Evolutionary conservation across 352 stramenopile genomes (phyloP).

Genomic region (Globisporangium abappressorium): DNA sequence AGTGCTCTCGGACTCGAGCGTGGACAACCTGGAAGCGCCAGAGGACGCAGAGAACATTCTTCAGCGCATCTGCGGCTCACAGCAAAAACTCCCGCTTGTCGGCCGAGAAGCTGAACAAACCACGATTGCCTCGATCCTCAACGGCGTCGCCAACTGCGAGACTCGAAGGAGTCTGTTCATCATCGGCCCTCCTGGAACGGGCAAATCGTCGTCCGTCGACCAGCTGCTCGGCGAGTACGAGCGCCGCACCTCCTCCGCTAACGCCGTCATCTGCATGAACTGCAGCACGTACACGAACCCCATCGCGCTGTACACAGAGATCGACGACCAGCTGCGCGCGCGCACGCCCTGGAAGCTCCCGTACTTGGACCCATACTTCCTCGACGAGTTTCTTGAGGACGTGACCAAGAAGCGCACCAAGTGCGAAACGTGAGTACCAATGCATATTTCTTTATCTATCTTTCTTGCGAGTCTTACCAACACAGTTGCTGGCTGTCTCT

Average conservation of each 20-base stretch:
- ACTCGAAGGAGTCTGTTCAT: conserved; percentile 46
- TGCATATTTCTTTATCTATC: not conserved
- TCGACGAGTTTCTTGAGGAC: conserved; percentile 45
- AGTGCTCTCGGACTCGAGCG: conserved; percentile 15
- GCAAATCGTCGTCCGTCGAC: conserved; percentile 63
- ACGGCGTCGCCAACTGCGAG: conserved; percentile 1
- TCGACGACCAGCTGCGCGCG: conserved; percentile 29
- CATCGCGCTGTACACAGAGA: conserved; percentile 35
- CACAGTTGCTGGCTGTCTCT: not conserved
- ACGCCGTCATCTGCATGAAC: conserved; percentile 46
- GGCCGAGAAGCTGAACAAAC: conserved; percentile 40
- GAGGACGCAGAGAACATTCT: conserved; percentile 23
- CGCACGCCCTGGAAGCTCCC: conserved; percentile 26
- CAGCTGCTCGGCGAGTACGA: conserved; percentile 34
- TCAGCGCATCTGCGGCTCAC: conserved; percentile 29
- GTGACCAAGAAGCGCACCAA: conserved; percentile 1
- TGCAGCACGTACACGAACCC: conserved; percentile 64
- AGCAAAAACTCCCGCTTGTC: conserved; percentile 24
- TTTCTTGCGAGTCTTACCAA: not conserved
- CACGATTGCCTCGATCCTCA: conserved; percentile 30
- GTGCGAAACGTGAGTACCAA: conserved; percentile 13
- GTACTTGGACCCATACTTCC: conserved; percentile 34
- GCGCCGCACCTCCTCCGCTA: conserved; percentile 5
- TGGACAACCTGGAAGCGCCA: conserved; percentile 2
- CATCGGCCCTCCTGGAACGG: conserved; percentile 61